Conservation (phyloP, 2,329 filamentous ascomycete species). For the Botrytis elliptica region DNA sequence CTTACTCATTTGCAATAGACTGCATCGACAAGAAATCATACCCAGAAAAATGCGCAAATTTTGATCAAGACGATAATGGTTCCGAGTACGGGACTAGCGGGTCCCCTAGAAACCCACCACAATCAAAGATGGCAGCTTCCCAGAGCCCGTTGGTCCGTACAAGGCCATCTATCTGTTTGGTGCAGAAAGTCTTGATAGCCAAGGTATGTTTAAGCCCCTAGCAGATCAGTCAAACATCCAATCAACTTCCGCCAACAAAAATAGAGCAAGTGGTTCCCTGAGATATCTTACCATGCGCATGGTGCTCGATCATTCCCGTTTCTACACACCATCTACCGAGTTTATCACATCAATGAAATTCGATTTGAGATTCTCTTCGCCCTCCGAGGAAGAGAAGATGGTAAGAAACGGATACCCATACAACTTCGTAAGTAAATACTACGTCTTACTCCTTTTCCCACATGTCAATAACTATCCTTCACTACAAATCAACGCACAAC, state of each 20-base stretch:
- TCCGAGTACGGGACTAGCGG: not conserved
- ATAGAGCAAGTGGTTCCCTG: not conserved
- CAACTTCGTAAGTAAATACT: not conserved
- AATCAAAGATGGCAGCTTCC: not conserved
- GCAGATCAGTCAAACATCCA: not conserved
- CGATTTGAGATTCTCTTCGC: not conserved
- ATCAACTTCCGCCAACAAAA: not conserved
- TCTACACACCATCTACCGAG: not conserved
- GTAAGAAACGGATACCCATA: not conserved
- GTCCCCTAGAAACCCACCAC: not conserved
- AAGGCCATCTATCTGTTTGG: not conserved
- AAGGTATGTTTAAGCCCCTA: not conserved
- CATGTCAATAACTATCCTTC: not conserved
- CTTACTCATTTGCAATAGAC: not conserved
- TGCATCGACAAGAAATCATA: not conserved
- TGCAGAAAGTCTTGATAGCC: fast-evolving
- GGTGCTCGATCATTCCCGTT: not conserved
- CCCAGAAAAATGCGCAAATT: not conserved
- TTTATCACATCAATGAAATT: no score
- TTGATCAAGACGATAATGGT: not conserved
- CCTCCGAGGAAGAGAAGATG: no score
- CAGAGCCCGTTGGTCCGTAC: not conserved
- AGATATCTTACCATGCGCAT: not conserved
- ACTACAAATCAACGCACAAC: not conserved
- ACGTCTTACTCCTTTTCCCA: not conserved